Conservation (phyloP, 345 rosid genomes). For the Moricandia moricandioides region DNA sequence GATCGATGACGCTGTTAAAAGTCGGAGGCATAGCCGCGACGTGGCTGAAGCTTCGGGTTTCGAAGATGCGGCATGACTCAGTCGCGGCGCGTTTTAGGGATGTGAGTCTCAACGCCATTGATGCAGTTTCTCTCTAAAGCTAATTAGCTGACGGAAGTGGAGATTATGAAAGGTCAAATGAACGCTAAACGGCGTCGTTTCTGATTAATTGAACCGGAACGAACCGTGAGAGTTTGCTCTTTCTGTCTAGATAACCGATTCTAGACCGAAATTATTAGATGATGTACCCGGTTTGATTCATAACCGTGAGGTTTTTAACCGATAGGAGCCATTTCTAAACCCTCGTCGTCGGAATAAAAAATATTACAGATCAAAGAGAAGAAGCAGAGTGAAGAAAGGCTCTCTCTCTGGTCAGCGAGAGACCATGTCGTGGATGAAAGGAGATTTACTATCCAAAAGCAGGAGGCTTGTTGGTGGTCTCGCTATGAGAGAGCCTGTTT, state of each 20-base stretch:
- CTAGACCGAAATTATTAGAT: not conserved
- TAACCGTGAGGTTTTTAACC: not conserved
- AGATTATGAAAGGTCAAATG: not conserved
- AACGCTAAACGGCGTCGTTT: not conserved
- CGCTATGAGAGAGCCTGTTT: conserved; percentile 66
- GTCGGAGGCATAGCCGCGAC: conserved; percentile 48
- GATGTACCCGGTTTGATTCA: conserved; percentile 6
- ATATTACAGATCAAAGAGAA: conserved; percentile 3
- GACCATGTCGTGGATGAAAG: conserved; percentile 80
- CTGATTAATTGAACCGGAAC: not conserved
- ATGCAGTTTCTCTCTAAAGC: conserved; percentile 1
- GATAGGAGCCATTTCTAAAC: conserved; percentile 17
- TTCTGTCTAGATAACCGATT: not conserved
- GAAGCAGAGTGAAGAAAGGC: not conserved
- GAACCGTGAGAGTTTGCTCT: not conserved
- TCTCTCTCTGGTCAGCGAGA: conserved; percentile 4
- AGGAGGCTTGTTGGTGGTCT: conserved; percentile 86
- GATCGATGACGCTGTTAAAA: conserved; percentile 35
- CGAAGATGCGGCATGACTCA: conserved; percentile 23
- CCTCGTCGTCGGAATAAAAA: conserved; percentile 12
- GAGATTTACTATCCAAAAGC: conserved; percentile 69
- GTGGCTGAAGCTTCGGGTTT: conserved; percentile 42
- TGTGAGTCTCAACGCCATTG: conserved; percentile 61
- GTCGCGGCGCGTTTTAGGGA: conserved; percentile 40
- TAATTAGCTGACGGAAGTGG: not conserved